Evolutionary conservation across 257 asterid genomes (phyloP), one percentile per base, ranked within the genome.

Genomic region (Nicotiana obtusifolia): DNA sequence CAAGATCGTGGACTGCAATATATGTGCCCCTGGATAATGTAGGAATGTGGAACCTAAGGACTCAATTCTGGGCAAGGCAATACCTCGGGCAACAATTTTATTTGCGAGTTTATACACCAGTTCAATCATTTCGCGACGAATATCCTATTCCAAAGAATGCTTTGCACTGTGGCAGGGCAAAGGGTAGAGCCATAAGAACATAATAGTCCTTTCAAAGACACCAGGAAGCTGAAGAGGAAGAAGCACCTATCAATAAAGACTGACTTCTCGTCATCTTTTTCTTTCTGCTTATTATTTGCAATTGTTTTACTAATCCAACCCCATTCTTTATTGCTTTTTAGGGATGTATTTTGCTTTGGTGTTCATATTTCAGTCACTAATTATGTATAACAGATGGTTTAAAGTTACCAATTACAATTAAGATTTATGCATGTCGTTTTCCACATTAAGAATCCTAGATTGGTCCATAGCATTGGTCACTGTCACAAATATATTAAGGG

Each of bases 41-140:
- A 24, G 97, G 94, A 75, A 91, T 92, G 95, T 92, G 97, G 97
- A 92, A 92, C 82, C 61, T 92, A 10, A 90, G 97, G 84, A 83
- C 68, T 6, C 91, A 93, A 87, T 82, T 22, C 79, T 93, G 94
- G 97, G 93, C 87, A 65, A 84, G 91, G 35, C 92, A 87, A 33
- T 93, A 91, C 84, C 92, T 91, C 5, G 94, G 95, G 7, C 94
- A 89, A 65, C 94, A 93, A 87, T 73, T 85, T 7, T 93, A 93
- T 85, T 86, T 91, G 16, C 93, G 96, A 4, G 93, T 91, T 44
- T 81, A 87, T 54, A 60, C 96, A 24, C 87, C 91, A 10, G 81
- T 65, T 3, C 80, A 81, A 24, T 89, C 94, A 44, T 16, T 37
- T 2, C 84, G 94, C 67, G 91, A 92, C 41, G 97, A 92, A 85